These are phyloP conservation scores for Coemansia sp. DNA, from an alignment of 192 early-diverging fungal genomes.

Conservation along the genomic window DNA sequence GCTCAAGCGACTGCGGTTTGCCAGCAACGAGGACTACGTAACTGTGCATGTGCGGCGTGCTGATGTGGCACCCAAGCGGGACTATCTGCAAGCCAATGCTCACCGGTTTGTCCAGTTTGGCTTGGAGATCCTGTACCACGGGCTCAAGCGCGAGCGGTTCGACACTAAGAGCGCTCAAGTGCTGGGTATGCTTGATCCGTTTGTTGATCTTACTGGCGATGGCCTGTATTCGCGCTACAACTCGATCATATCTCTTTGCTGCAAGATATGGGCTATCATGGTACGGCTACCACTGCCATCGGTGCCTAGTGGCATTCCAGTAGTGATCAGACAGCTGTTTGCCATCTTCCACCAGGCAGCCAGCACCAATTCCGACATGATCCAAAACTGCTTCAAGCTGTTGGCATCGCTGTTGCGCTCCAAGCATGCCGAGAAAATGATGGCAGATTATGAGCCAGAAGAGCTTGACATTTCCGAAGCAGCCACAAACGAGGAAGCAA, in stretches of 20 bases:
- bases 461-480: constrained; percentile 12
- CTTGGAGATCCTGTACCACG: constrained; percentile 72
- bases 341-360: constrained; percentile 64
- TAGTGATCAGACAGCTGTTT: constrained; percentile 77
- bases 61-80: constrained; percentile 59
- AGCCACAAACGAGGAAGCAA: neutral
- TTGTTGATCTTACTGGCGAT: constrained; percentile 79
- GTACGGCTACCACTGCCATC: constrained; percentile 72
- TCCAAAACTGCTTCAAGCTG: constrained; percentile 80
- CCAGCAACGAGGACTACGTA: constrained; percentile 46
- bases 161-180: constrained; percentile 57
- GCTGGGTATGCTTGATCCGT: constrained; percentile 70
- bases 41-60: constrained; percentile 71
- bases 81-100: constrained; percentile 81
- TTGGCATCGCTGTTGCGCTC: constrained; percentile 75
- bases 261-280: constrained; percentile 72
- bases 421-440: constrained; percentile 63
- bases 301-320: constrained; percentile 62
- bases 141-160: constrained; percentile 63
- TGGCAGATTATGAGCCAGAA: constrained; percentile 49
- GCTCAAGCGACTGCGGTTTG: constrained; percentile 46
- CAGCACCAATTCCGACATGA: constrained; percentile 62
- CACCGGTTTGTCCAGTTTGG: constrained; percentile 94
- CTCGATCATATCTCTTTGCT: constrained; percentile 62
- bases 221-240: constrained; percentile 80